Percentiles rank a stretch among this genome's conserved stretches.
Conservation (phyloP, 352 stramenopile species). For the Hyaloperonospora arabidopsidis region DNA sequence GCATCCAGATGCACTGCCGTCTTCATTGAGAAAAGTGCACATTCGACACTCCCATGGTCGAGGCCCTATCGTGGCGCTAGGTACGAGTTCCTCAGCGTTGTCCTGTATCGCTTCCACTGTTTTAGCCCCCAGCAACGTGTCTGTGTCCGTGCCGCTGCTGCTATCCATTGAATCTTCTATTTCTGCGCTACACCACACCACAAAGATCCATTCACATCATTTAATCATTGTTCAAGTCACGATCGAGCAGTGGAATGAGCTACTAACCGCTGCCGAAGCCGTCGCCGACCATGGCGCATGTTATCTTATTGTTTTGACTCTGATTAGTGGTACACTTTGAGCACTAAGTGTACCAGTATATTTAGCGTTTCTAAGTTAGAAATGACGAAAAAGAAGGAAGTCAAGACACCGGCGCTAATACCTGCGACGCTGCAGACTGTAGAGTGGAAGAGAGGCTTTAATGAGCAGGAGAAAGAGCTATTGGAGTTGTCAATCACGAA, state of each 20-base stretch:
- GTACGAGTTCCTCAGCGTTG: neutral
- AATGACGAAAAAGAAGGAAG: conserved; percentile 12
- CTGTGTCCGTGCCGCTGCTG: conserved; percentile 28
- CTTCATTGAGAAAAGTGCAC: conserved; percentile 47
- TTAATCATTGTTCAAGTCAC: no score
- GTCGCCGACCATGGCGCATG: neutral
- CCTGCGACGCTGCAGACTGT: neutral
- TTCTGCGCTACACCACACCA: conserved; percentile 8
- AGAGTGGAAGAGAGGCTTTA: conserved; percentile 19
- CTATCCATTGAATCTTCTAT: conserved; percentile 17
- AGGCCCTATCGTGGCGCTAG: conserved; percentile 1
- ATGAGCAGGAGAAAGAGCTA: conserved; percentile 15
- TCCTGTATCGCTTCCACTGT: neutral
- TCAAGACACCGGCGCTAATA: conserved; percentile 6
- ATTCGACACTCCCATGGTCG: conserved; percentile 31
- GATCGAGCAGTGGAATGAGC: neutral
- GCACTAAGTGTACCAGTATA: conserved; percentile 2
- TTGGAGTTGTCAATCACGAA: conserved; percentile 21
- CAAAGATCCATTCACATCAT: conserved; percentile 1
- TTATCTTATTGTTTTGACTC: no score
- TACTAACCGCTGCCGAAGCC: conserved; percentile 25
- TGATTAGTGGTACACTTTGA: no score
- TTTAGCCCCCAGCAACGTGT: conserved; percentile 12
- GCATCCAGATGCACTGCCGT: conserved; percentile 16
- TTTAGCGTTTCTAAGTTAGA: conserved; percentile 2